These are phyloP conservation scores for Alternaria conjuncta DNA, from an alignment of 2,329 filamentous ascomycete genomes.

Conservation along the genomic window DNA sequence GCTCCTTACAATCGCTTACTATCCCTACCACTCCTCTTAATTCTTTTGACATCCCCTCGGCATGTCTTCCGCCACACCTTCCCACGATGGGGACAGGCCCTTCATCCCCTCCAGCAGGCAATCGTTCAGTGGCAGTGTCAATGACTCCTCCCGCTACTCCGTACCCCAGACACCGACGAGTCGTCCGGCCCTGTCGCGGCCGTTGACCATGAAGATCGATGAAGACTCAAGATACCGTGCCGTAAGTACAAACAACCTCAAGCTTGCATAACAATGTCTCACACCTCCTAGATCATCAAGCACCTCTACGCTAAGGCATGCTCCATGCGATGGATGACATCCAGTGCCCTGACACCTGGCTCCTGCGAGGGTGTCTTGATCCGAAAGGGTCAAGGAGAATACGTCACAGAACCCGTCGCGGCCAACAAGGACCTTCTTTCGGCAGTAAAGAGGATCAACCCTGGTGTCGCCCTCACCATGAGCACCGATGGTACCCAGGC, in stretches of 20 bases:
- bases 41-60: constrained; percentile 1
- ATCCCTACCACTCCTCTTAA: constrained; percentile 1
- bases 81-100: constrained; percentile 9
- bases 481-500: constrained; percentile 56
- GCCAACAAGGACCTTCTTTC: constrained; percentile 49
- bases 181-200: constrained; percentile 13
- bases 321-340: constrained; percentile 31
- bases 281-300: constrained; percentile 32
- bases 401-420: constrained; percentile 61
- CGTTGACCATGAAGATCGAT: constrained; percentile 29
- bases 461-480: constrained; percentile 58
- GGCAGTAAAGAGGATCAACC: constrained; percentile 55
- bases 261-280: not conserved
- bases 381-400: constrained; percentile 70
- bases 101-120: constrained; percentile 15
- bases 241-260: constrained; percentile 14
- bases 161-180: constrained; percentile 12
- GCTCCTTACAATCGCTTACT: constrained; percentile 12
- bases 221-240: constrained; percentile 33
- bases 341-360: constrained; percentile 14
- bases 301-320: constrained; percentile 34
- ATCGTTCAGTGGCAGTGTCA: constrained; percentile 16
- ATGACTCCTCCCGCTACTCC: constrained; percentile 9
- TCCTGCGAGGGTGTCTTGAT: constrained; percentile 69
- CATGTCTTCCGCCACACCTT: constrained; percentile 13